phyloP scores from a whole-genome alignment of 2,329 filamentous ascomycete genomes.

The Aschersonia sp. region DNA sequence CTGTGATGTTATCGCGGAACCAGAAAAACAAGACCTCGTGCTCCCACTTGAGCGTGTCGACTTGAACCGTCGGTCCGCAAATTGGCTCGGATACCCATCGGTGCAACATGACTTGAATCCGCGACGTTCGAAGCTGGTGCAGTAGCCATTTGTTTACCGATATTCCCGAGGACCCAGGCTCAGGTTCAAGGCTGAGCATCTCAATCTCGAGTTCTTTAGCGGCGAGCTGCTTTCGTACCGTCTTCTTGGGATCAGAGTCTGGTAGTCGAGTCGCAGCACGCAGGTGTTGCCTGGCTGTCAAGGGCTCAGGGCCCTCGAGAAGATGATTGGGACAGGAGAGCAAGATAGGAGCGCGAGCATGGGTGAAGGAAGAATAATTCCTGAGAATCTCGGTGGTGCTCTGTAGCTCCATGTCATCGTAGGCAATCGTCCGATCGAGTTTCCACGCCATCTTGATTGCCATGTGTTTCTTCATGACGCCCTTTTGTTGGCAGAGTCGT shows the following conservation, averaged over 20 bases:
- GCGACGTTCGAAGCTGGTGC: slow-evolving; percentile 25
- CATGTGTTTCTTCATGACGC: slow-evolving; percentile 27
- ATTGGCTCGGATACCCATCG: no score
- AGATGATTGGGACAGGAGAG: slow-evolving; percentile 34
- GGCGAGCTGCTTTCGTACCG: slow-evolving; percentile 21
- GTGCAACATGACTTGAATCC: no score
- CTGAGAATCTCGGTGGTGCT: slow-evolving; percentile 11
- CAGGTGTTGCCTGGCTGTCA: slow-evolving; percentile 26
- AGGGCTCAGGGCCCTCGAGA: slow-evolving; percentile 19
- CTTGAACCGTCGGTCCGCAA: no score
- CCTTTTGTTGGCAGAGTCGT: slow-evolving; percentile 23
- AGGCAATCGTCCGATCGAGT: slow-evolving; percentile 19
- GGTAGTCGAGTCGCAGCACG: slow-evolving; percentile 22
- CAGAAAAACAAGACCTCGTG: no score
- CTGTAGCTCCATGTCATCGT: slow-evolving; percentile 28
- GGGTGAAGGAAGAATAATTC: slow-evolving; percentile 16
- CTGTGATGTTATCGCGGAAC: no score
- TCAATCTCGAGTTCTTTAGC: slow-evolving; percentile 35
- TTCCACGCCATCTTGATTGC: slow-evolving; percentile 22
- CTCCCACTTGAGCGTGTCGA: no score
- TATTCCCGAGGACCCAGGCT: slow-evolving; percentile 23
- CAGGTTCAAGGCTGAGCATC: slow-evolving; percentile 21
- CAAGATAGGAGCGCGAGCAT: slow-evolving; percentile 27
- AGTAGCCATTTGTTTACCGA: slow-evolving; percentile 38
- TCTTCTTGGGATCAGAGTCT: slow-evolving; percentile 17